phyloP scores from a whole-genome alignment of 352 stramenopile genomes.

The Pythium coloratum region DNA sequence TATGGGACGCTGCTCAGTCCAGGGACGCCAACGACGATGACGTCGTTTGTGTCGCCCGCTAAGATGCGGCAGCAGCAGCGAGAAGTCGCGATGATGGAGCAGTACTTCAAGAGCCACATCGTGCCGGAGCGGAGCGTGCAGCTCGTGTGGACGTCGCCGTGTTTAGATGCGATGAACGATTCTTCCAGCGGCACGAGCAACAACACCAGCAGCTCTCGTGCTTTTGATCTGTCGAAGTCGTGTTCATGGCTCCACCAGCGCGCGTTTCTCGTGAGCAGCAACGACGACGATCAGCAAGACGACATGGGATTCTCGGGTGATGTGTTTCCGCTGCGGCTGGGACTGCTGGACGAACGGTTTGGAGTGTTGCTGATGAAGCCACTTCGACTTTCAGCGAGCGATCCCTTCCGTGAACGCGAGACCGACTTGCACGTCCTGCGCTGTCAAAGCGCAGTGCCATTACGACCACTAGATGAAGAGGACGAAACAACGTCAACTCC shows the following conservation, averaged over 20 bases:
- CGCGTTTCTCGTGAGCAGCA: constrained; percentile 9
- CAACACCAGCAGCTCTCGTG: neutral
- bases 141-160: constrained; percentile 27
- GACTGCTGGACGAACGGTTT: constrained; percentile 13
- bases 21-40: neutral
- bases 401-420: constrained; percentile 16
- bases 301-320: neutral
- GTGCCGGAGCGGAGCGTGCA: constrained; percentile 15
- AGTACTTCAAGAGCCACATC: constrained; percentile 27
- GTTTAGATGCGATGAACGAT: constrained; percentile 19
- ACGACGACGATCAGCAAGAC: neutral
- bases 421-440: constrained; percentile 16
- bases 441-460: constrained; percentile 12
- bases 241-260: constrained; percentile 9
- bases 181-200: neutral
- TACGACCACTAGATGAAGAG: neutral
- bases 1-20: neutral
- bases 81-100: constrained; percentile 22
- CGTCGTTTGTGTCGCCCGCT: constrained; percentile 26
- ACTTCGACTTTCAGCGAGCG: neutral
- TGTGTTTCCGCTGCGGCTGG: constrained; percentile 5
- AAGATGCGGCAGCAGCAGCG: constrained; percentile 29
- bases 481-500: neutral
- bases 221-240: neutral
- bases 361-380: constrained; percentile 26